Evolutionary conservation across 2,329 filamentous ascomycete genomes (phyloP), one percentile per base, ranked within the genome.

Genomic region (Aspergillus hortae): DNA sequence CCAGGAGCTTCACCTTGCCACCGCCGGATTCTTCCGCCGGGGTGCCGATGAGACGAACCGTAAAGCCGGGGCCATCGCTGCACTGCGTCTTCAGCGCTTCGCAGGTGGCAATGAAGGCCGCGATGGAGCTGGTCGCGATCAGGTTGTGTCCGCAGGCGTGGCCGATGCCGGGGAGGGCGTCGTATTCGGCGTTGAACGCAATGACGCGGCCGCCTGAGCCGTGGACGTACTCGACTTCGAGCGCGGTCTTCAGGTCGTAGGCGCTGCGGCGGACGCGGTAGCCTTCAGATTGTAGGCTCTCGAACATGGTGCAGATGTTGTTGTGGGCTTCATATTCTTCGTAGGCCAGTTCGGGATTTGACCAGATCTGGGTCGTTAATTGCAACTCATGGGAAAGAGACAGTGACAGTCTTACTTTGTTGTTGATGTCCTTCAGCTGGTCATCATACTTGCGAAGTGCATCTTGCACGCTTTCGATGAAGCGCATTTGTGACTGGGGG

Each of bases 291-390:
- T 57, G 33, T 15, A 68, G 23, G 55, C 53, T 46, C 66, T 67
- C 11, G 77, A 69, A 57, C 66, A 71, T 12, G 56, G 49, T 56
- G 14, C 74, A 72, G 36, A 82, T 74, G 10, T 68, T 70, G 35
- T 79, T 71, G 54, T 81, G 78, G 1, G 80, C 80, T n/a, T 73
- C 68, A 57, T 72, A 63, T 56, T 83, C 80, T 47, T 79, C 62
- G 55, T 76, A 82, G 3, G 69, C 74, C 1, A 79, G 62, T 58
- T 82, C 80, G 0, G 80, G 79, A 48, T 80, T 70, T 35, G 67
- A 66, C 61, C 69, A 71, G 47, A 75, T 75, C 67, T 72, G 44
- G 4, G 19, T 4, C 11, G 23, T 32, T 38, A 35, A 23, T 32
- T n/a, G 19, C 14, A 12, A 40, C 5, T n/a, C 47, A 46, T 42